Evolutionary conservation across 192 early-diverging fungal species (phyloP).

Genomic region (Backusella australiensis): DNA sequence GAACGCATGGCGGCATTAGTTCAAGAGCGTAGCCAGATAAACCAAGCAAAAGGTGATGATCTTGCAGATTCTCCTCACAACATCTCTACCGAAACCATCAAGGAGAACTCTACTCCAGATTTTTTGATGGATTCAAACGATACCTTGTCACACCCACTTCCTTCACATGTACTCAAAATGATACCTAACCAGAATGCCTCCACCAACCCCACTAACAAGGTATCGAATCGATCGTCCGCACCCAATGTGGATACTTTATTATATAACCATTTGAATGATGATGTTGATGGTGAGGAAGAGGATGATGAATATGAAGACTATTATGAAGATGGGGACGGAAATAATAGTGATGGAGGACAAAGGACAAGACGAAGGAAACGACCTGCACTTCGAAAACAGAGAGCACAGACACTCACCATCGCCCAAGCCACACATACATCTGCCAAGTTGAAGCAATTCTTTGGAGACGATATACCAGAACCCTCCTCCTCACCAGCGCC

Average conservation of each 20-base stretch:
- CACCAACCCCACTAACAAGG: neutral
- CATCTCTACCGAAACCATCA: neutral
- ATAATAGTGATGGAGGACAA: neutral
- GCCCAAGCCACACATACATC: neutral
- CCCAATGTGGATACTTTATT: neutral
- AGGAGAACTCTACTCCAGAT: neutral
- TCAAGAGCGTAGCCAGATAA: neutral
- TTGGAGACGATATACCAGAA: conserved; percentile 56
- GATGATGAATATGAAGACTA: neutral
- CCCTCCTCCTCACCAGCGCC: neutral
- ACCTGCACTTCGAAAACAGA: neutral
- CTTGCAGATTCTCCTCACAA: neutral
- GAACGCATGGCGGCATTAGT: conserved; percentile 2
- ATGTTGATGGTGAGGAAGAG: neutral
- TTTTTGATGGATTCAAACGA: neutral
- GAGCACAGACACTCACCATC: neutral
- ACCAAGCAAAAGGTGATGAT: neutral
- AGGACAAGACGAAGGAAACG: neutral
- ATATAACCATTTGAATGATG: neutral
- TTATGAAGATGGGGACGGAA: neutral
- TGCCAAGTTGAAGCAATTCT: conserved; percentile 55
- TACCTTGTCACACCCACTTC: neutral
- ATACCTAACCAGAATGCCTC: neutral
- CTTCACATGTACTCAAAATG: neutral
- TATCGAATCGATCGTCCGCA: neutral